phyloP scores from a whole-genome alignment of 2,329 filamentous ascomycete genomes.

The Daldinia eschscholtzii region DNA sequence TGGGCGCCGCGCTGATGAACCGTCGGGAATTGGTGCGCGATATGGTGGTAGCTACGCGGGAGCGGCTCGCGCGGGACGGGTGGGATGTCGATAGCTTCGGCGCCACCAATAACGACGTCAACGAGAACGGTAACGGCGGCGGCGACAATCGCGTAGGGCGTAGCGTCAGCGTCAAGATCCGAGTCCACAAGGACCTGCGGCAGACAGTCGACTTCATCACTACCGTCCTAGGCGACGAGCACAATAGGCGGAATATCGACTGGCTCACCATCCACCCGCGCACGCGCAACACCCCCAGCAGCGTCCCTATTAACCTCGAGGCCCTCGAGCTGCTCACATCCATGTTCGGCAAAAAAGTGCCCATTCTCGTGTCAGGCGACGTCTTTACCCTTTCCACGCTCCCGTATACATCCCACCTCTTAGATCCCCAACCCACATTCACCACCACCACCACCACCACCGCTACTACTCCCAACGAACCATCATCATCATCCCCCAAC shows the following conservation, averaged over 20 bases:
- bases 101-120: not conserved
- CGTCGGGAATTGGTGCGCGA: conserved; percentile 73
- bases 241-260: conserved; percentile 66
- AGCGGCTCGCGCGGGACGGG: conserved; percentile 63
- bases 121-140: conserved; percentile 19
- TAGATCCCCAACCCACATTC: conserved; percentile 47
- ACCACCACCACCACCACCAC: conserved; percentile 21
- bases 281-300: conserved; percentile 71
- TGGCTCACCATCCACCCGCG: conserved; percentile 79
- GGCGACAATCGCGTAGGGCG: conserved; percentile 58
- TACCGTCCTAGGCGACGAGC: conserved; percentile 68
- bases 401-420: conserved; percentile 58
- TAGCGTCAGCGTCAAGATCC: conserved; percentile 78
- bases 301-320: conserved; percentile 70
- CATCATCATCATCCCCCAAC: conserved; percentile 22
- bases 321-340: conserved; percentile 69
- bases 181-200: conserved; percentile 74
- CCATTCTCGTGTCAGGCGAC: conserved; percentile 77
- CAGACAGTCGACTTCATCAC: conserved; percentile 73
- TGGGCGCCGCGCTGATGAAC: conserved; percentile 78
- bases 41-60: conserved; percentile 71
- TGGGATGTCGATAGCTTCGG: conserved; percentile 60
- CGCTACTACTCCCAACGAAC: conserved; percentile 31
- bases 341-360: conserved; percentile 66
- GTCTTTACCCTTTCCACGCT: conserved; percentile 69